Evolutionary conservation across 306 rosid genomes (phyloP).

Genomic region (Astragalus glycyphyllos): DNA sequence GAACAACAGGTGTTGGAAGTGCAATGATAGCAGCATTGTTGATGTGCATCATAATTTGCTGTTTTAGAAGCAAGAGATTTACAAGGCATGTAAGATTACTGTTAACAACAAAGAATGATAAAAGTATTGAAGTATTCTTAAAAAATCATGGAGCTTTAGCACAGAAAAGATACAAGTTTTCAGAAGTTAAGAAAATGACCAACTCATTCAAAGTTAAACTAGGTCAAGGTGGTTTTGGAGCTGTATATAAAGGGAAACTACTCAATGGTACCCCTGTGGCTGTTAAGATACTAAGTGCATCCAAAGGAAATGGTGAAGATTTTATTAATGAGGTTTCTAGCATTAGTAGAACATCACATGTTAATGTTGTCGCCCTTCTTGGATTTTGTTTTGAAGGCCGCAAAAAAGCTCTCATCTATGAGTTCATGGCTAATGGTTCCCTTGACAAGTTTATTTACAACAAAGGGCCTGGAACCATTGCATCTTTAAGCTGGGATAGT

Average conservation of each 20-base stretch:
- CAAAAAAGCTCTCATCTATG: slow-evolving; percentile 53
- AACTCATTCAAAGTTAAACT: slow-evolving; percentile 45
- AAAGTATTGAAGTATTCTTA: slow-evolving; percentile 44
- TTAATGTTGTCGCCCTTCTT: slow-evolving; percentile 51
- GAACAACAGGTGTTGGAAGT: neutral
- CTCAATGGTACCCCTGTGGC: slow-evolving; percentile 30
- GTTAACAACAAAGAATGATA: neutral
- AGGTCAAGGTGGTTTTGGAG: slow-evolving; percentile 58
- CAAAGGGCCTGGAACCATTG: neutral
- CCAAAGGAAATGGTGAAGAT: slow-evolving; percentile 49
- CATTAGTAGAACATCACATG: slow-evolving; percentile 42
- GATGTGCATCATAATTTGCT: neutral
- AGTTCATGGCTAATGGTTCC: slow-evolving; percentile 59
- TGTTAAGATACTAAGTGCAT: slow-evolving; percentile 45
- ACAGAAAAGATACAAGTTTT: slow-evolving; percentile 40
- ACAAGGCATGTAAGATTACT: neutral
- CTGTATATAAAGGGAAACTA: slow-evolving; percentile 47
- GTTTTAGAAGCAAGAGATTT: neutral
- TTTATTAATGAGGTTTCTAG: slow-evolving; percentile 56
- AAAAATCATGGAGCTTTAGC: slow-evolving; percentile 32
- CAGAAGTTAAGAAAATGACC: slow-evolving; percentile 46
- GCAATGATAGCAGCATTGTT: neutral
- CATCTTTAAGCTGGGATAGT: slow-evolving; percentile 43
- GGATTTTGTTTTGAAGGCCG: slow-evolving; percentile 54
- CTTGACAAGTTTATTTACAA: slow-evolving; percentile 50